Evolutionary conservation across 306 rosid species (phyloP), one percentile per base, ranked within the genome.

Genomic region (Cucumis hystrix): DNA sequence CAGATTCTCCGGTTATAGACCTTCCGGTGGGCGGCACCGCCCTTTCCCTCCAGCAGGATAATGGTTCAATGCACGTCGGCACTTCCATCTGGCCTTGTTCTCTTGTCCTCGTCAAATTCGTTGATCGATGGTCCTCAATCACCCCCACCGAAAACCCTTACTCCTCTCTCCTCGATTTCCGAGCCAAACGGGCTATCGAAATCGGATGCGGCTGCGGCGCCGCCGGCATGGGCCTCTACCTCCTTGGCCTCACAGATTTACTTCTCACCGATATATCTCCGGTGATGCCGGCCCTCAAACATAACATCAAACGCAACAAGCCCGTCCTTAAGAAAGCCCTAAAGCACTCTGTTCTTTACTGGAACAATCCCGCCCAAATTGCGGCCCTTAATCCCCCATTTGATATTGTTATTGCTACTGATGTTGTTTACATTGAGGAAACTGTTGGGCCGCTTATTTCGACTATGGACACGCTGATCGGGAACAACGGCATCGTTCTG

Each of bases 81-180:
- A 94, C 94, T 81, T 83, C 97, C 81, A 97, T 94, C 45, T 91
- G 98, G 98, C 97, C 98, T 1, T 94, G 98, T 71, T 94, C 97
- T 47, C 87, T 94, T 40, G 87, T 94, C 80, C 95, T 94, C 71
- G 98, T 91, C 84, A 94, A 91, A 84, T 94, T 94, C 87, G 75
- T 71, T 51, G 96, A 94, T 47, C 96, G 97, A 51, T 94, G 97
- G 98, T 80, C 83, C 82, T 84, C 88, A 12, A 70, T 25, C 2
- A 66, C 12, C 74, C 43, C 47, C 33, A 56, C 67, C 23, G 51
- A 20, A 17, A 89, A 86, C 86, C 98, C 96, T 17, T 94, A 94
- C 83, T 77, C 88, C 64, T 20, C 59, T 30, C 86, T 90, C 70
- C 92, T 94, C 60, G 82, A 90, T 45, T 94, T 94, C 89, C 52